Evolutionary conservation across 2,329 filamentous ascomycete genomes (phyloP).

Genomic region (Lasiodiplodia sp.): DNA sequence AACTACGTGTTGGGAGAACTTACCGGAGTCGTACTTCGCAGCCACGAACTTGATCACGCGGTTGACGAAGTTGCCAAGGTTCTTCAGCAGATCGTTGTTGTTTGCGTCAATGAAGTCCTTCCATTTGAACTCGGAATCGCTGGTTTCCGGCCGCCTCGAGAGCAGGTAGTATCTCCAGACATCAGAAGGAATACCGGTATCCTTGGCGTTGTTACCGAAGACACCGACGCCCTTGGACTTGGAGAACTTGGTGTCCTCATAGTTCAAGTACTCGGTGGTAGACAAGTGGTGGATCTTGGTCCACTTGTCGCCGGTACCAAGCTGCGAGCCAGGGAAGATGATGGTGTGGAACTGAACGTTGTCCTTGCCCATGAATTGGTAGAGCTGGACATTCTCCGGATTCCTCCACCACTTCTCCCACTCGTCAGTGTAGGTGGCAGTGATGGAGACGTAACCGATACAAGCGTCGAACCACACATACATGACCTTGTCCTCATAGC

Average conservation of each 20-base stretch:
- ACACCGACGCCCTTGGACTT: slow-evolving; percentile 91
- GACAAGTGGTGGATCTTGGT: slow-evolving; percentile 88
- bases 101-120: slow-evolving; percentile 81
- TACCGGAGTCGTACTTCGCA: slow-evolving; percentile 72
- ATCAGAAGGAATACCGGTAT: slow-evolving; percentile 82
- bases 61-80: slow-evolving; percentile 68
- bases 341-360: slow-evolving; percentile 89
- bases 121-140: slow-evolving; percentile 92
- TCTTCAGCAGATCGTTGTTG: slow-evolving; percentile 86
- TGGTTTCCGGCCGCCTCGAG: slow-evolving; percentile 82
- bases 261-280: slow-evolving; percentile 41
- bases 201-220: slow-evolving; percentile 87
- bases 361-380: slow-evolving; percentile 93
- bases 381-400: slow-evolving; percentile 84
- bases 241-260: slow-evolving; percentile 79
- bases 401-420: slow-evolving; percentile 97
- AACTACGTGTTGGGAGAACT: not conserved
- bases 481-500: slow-evolving; percentile 79
- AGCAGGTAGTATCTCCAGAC: slow-evolving; percentile 96
- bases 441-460: slow-evolving; percentile 95
- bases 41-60: slow-evolving; percentile 73
- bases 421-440: slow-evolving; percentile 83
- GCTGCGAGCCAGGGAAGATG: slow-evolving; percentile 86
- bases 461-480: slow-evolving; percentile 95
- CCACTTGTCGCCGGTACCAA: slow-evolving; percentile 86